These are phyloP conservation scores for Cephalotrichum gorgonifer DNA, from an alignment of 2,329 filamentous ascomycete genomes.

Conservation along the genomic window DNA sequence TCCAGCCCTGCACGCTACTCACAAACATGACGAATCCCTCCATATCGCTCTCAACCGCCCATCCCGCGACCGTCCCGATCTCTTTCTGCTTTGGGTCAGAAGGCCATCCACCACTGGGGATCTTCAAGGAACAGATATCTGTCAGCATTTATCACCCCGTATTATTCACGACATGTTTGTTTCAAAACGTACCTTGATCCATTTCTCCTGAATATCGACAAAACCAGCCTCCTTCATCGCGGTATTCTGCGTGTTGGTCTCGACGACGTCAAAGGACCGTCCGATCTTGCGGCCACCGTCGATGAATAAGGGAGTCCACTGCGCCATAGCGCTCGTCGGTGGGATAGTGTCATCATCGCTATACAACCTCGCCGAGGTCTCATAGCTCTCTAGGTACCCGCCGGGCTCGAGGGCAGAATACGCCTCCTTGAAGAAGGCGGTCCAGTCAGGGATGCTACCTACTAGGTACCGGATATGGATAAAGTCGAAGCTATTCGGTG, in stretches of 20 bases:
- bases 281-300: slow-evolving; percentile 17
- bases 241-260: slow-evolving; percentile 10
- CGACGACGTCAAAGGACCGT: slow-evolving; percentile 15
- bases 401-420: slow-evolving; percentile 35
- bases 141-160: background rate
- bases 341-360: slow-evolving; percentile 20
- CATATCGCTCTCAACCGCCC: slow-evolving; percentile 21
- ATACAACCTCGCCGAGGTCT: slow-evolving; percentile 25
- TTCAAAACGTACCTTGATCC: slow-evolving; percentile 13
- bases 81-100: slow-evolving; percentile 32
- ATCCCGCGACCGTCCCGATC: slow-evolving; percentile 25
- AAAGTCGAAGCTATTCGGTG: slow-evolving; percentile 38
- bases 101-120: slow-evolving; percentile 33
- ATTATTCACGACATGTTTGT: background rate
- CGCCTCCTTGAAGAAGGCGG: slow-evolving; percentile 38
- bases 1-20: slow-evolving; percentile 23
- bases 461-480: slow-evolving; percentile 48
- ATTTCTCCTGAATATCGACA: slow-evolving; percentile 12
- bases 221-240: slow-evolving; percentile 15
- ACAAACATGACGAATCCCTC: slow-evolving; percentile 26
- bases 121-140: slow-evolving; percentile 4
- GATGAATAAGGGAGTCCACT: slow-evolving; percentile 18
- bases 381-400: slow-evolving; percentile 19
- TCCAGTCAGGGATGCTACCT: slow-evolving; percentile 47
- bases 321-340: slow-evolving; percentile 13